A percentile compares a stretch with the other conserved stretches of the same genome.
Evolutionary conservation across 495 filamentous ascomycete species (phyloP).

Genomic region (Durotheca rogersii): DNA sequence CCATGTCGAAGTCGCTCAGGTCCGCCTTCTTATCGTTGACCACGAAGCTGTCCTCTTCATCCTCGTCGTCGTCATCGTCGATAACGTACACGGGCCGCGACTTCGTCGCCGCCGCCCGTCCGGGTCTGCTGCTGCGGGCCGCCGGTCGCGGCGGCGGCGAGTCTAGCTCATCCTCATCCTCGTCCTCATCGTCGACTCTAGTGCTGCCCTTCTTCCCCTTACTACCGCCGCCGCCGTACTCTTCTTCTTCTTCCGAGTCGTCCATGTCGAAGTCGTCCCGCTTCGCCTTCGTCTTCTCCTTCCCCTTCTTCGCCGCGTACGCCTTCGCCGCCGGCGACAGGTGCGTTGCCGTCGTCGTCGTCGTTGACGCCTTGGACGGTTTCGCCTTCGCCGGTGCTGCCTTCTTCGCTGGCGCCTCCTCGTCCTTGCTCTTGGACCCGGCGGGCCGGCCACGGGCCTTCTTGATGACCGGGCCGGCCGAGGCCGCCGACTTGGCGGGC

Average conservation of each 20-base stretch:
- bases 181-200: slow-evolving; percentile 44
- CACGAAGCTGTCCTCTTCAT: slow-evolving; percentile 33
- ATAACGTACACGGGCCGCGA: slow-evolving; percentile 43
- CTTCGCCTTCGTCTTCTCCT: slow-evolving; percentile 57
- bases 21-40: slow-evolving; percentile 18
- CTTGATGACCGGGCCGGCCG: slow-evolving; percentile 46
- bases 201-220: no score
- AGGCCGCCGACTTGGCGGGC: slow-evolving; percentile 38
- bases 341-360: slow-evolving; percentile 36
- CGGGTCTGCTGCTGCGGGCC: slow-evolving; percentile 44
- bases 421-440: slow-evolving; percentile 49
- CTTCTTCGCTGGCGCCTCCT: slow-evolving; percentile 39
- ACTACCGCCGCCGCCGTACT: no score
- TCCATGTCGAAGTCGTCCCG: slow-evolving; percentile 46
- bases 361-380: no score
- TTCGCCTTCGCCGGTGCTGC: slow-evolving; percentile 33
- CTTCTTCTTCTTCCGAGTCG: no score
- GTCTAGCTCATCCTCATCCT: slow-evolving; percentile 41
- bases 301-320: slow-evolving; percentile 67
- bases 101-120: slow-evolving; percentile 48
- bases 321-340: slow-evolving; percentile 80
- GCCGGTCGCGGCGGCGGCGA: slow-evolving; percentile 45
- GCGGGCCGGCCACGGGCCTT: slow-evolving; percentile 52
- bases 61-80: slow-evolving; percentile 48
- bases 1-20: slow-evolving; percentile 36